Evolutionary conservation across 306 rosid species (phyloP), one percentile per base, ranked within the genome.

Genomic region (Pyrus bretschneideri): DNA sequence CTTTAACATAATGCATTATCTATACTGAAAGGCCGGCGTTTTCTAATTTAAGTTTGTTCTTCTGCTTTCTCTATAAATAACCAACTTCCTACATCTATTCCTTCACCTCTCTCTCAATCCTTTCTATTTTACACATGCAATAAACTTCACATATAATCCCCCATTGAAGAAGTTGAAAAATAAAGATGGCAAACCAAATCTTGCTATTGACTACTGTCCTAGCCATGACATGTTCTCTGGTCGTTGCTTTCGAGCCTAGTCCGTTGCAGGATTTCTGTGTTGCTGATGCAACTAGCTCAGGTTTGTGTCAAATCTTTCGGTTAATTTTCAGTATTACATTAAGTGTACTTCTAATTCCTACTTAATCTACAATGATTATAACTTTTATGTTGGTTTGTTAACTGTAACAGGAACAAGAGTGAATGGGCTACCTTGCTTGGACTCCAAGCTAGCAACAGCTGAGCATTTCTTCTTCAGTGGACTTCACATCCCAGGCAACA

Each of bases 261-360:
- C 82, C 85, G 22, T 59, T 82, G 42, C 85, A 82, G 40, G 80
- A 82, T 61, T 73, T 82, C 74, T 82, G 82, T 11, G 58, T 78
- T 55, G 82, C 85, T 46, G 85, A 82, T 23, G 17, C 73, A 27
- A 54, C 82, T 18, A 42, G 33, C 76, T 33, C 67, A 72, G 85
- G 85, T 72, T 29, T 4, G 15, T 5, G 11, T 45, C 51, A 21
- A 70, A 35, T 29, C 9, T 1, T 44, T 62, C 3, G 22, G 31
- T 44, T 11, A 6, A 18, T 14, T 45, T 35, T 35, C 40, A 35
- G 2, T 6, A 35, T 40, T 59, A 35, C 29, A 40, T 40, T 2
- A 35, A 38, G 19, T 18, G 3, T 31, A 8, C 67, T 29, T 61
- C 38, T 27, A 10, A 11, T 64, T 64, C 42, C 42, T 64, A 38